Base-by-base conservation (phyloP, 352 stramenopile species). In the Blastocystis sp. region DNA sequence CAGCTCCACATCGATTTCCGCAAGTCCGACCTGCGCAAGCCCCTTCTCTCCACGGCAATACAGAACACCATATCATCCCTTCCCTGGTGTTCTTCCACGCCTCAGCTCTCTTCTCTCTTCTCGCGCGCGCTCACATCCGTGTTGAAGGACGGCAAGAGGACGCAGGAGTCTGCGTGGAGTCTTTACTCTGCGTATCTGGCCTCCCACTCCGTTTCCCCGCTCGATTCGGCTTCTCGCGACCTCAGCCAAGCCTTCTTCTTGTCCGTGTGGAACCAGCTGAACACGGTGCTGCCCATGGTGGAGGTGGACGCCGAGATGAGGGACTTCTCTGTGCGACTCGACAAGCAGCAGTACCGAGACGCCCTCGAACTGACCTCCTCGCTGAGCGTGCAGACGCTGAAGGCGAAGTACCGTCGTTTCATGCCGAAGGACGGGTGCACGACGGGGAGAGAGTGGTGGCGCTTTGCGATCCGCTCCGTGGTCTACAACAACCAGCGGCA, bases 341-440 rank as follows among this genome's bases (percentile, higher is more conserved):
- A 89, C 39, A 39, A 89, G 16, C 62, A 77, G 41, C 79, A 89
- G 59, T 89, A 89, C 66, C 4, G 79, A 26, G 79, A 89, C 29
- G 62, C 59, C 26, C 63, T 89, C 10, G 35, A 60, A 16, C 79
- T 89, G 29, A 16, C 79, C 2, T 79, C 39, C 35, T 35, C 35
- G 24, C 62, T 89, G 50, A 77, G 51, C 26, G 51, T 29, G 16
- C 79, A 89, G 67, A 77, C 79, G 37, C 59, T 89, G 24, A 29
- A 55, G 3, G 79, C 79, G 1, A 74, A 71, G 29, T 89, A 89
- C 29, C 62, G 66, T 31, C 79, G 26, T 29, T 89, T 55, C 45
- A 55, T 9, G 37, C 66, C 66, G n/a, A 1, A 16, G 1, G 66
- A 51, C 24, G 66, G 50, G 24, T 41, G 31, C 33, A 3, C 26